A percentile compares a stretch with the other conserved stretches of the same genome.
phyloP scores from a whole-genome alignment of 768 basidiomycete genomes.

The Amanita phalloides region DNA sequence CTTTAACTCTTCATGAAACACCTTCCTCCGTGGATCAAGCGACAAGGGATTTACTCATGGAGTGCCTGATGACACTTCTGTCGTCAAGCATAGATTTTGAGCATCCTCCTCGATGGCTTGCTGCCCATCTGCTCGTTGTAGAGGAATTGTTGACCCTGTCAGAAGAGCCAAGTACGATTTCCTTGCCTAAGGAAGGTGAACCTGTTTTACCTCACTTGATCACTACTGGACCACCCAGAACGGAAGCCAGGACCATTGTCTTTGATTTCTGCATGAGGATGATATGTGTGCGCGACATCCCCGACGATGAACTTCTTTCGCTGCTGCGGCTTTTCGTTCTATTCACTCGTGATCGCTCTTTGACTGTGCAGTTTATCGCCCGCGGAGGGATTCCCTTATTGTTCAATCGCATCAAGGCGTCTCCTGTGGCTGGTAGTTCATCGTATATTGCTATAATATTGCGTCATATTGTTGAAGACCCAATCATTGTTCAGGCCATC shows the following conservation, averaged over 20 bases:
- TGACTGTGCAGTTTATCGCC: slow-evolving; percentile 60
- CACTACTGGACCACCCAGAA: slow-evolving; percentile 47
- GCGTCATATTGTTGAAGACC: slow-evolving; percentile 87
- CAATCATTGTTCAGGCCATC: slow-evolving; percentile 45
- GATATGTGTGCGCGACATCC: slow-evolving; percentile 51
- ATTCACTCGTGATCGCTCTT: slow-evolving; percentile 61
- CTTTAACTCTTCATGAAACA: slow-evolving; percentile 71
- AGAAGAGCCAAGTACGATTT: slow-evolving; percentile 57
- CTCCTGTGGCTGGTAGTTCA: slow-evolving; percentile 59
- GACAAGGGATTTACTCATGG: slow-evolving; percentile 50
- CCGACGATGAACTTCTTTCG: slow-evolving; percentile 75
- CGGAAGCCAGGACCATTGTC: slow-evolving; percentile 50
- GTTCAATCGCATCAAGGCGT: slow-evolving; percentile 54
- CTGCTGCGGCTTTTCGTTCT: slow-evolving; percentile 75
- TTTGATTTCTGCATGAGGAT: slow-evolving; percentile 72
- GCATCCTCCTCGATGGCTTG: slow-evolving; percentile 81
- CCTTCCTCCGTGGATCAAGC: slow-evolving; percentile 46
- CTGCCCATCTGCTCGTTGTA: slow-evolving; percentile 74
- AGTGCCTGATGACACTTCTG: slow-evolving; percentile 55
- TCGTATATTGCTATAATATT: slow-evolving; percentile 81
- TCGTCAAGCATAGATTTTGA: slow-evolving; percentile 44
- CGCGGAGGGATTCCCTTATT: slow-evolving; percentile 51
- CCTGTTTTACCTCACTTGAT: slow-evolving; percentile 41
- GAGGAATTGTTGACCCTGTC: slow-evolving; percentile 74
- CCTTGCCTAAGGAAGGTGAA: slow-evolving; percentile 64